Evolutionary conservation across 371 early-diverging fungal genomes (phyloP).

Genomic region (Catenaria anguillulae): DNA sequence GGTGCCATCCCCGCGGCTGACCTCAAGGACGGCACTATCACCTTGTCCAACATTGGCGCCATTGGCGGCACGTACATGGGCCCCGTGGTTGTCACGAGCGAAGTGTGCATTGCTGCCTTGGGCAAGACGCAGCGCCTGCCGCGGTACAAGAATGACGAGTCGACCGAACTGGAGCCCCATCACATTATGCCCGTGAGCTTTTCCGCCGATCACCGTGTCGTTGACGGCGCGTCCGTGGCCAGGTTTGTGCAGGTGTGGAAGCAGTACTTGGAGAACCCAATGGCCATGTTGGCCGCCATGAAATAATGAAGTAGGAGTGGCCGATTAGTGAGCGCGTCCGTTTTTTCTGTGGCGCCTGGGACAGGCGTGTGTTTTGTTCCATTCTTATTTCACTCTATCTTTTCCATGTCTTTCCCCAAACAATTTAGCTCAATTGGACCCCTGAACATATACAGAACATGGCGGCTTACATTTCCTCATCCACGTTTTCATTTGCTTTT

Average conservation of each 20-base stretch:
- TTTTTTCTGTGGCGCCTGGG: too few species aligned
- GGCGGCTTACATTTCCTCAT: too few species aligned
- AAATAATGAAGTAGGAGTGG: too few species aligned
- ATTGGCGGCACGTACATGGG: constrained; percentile 83
- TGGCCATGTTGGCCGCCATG: background rate
- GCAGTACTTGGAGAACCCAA: constrained; percentile 64
- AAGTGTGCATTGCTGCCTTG: constrained; percentile 83
- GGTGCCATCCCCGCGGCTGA: constrained; percentile 51
- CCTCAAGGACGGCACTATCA: constrained; percentile 71
- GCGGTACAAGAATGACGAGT: constrained; percentile 53
- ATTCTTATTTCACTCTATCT: too few species aligned
- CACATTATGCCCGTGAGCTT: constrained; percentile 68
- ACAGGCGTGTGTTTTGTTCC: too few species aligned
- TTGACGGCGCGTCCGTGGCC: constrained; percentile 94
- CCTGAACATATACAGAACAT: too few species aligned
- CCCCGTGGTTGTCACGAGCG: constrained; percentile 76
- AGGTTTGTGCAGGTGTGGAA: constrained; percentile 79
- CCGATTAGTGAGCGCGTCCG: too few species aligned
- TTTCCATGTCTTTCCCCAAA: too few species aligned
- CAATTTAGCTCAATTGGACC: too few species aligned
- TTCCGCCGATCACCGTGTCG: constrained; percentile 92
- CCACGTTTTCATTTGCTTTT: too few species aligned
- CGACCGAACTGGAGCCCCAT: constrained; percentile 42
- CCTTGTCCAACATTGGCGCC: constrained; percentile 86
- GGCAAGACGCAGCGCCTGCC: constrained; percentile 74